Evolutionary conservation across 306 rosid genomes (phyloP), one percentile per base, ranked within the genome.

Genomic region (Lathyrus sativus): DNA sequence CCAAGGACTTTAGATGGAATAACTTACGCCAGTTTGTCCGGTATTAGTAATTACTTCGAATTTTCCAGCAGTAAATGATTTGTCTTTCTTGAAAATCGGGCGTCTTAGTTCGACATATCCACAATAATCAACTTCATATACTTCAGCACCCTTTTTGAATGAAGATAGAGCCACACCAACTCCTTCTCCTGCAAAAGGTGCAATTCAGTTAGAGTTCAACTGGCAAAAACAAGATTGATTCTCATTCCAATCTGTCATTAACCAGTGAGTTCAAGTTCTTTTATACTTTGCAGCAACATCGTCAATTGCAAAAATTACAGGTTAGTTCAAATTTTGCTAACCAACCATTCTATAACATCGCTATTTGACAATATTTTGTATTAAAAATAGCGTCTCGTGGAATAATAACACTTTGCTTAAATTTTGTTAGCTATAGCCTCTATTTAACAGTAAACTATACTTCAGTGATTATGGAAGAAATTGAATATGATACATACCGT

Each of bases 71-170:
- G 68, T 57, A 29, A 78, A 65, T 29, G 83, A 65, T 24, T 74
- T 69, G 12, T 61, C 85, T 54, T 63, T 68, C 71, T 45, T 42
- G 69, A 78, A 81, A 68, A 93, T 62, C 4, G 90, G 86, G 61
- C 99, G 88, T 74, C 76, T 78, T 17, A 92, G 87, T 66, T 83
- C 78, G n/a, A 84, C 77, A 73, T 82, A 84, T 26, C 85, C 90
- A 65, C 99, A 93, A 38, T 93, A 93, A 1, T 86, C 82, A 42
- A 81, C 91, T 19, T 78, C 87, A 39, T 74, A 79, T 3, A 88
- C 96, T 0, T 58, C 59, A 35, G 75, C 55, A 4, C 77, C 88
- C 76, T 82, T 73, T 76, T 58, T 67, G 84, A 80, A 86, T 2
- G 78, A 31, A 51, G 92, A 65, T 28, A 86, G 60, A 2, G 97